Conservation (phyloP, 164 flowering plant species). For the Tetracentron sinense region DNA sequence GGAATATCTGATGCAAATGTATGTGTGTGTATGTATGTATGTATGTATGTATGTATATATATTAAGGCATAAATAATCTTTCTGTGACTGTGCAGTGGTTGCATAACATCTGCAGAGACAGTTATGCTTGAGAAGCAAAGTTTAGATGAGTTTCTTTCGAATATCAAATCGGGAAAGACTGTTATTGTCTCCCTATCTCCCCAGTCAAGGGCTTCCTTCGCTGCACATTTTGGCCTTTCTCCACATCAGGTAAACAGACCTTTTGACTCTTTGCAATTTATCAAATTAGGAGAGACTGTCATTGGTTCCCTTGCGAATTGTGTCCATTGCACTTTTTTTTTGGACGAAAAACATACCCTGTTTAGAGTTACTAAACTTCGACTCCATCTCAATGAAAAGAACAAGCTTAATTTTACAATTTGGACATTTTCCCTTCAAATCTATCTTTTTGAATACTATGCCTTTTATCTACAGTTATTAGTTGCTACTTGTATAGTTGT, state of each 20-base stretch:
- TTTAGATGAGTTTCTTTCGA: slow-evolving; percentile 83
- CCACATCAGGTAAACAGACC: slow-evolving; percentile 81
- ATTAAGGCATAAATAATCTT: background rate
- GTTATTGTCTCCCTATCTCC: slow-evolving; percentile 88
- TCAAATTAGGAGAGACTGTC: no score
- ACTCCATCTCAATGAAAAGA: background rate
- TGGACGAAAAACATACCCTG: no score
- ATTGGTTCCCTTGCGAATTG: no score
- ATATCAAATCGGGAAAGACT: slow-evolving; percentile 51
- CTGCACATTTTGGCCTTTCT: slow-evolving; percentile 76
- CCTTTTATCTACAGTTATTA: no score
- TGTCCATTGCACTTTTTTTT: background rate
- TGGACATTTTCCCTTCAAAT: no score
- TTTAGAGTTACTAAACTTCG: background rate
- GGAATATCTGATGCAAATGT: background rate
- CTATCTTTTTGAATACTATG: no score
- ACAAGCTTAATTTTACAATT: background rate
- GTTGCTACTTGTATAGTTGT: no score
- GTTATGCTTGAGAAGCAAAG: slow-evolving; percentile 98
- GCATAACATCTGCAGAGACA: slow-evolving; percentile 93
- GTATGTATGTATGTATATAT: no score
- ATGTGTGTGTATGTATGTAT: no score
- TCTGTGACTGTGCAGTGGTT: slow-evolving; percentile 60
- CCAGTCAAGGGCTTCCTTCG: slow-evolving; percentile 92
- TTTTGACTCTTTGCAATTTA: no score